Evolutionary conservation across 2,329 filamentous ascomycete genomes (phyloP), one percentile per base, ranked within the genome.

Genomic region (Curvularia verruculosa): DNA sequence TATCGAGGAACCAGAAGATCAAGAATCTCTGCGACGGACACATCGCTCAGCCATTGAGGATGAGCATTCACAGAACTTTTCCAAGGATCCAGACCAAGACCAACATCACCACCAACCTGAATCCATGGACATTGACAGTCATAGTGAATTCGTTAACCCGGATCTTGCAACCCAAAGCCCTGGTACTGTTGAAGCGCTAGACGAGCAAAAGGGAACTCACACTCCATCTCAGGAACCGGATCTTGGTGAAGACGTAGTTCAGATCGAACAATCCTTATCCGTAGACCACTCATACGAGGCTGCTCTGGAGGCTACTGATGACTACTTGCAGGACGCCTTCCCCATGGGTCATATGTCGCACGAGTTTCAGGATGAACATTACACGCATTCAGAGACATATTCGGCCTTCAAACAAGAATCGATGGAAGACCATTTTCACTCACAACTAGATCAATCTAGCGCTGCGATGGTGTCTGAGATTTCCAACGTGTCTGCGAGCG

Each of bases 361-460:
- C 28, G 43, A 31, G 1, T 31, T 40, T 18, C 54, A 56, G 39
- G 24, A 28, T 49, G 54, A 47, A 15, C 37, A 52, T 21, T 31
- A 48, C 37, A 49, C 45, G n/a, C 36, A 46, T 12, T 36, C 52
- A 10, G 54, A 57, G 6, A 43, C 52, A 19, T 41, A 67, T 31
- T 56, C 68, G 4, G 64, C 70, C 36, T 52, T 73, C 29, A 71
- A 74, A 43, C 61, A 73, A 49, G 72, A 75, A 41, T 71, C 70
- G 10, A 65, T 72, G 18, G 73, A 74, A 43, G 70, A 71, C 13
- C 63, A 53, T 13, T 54, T 57, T 1, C 15, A 48, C 8, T 60
- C 56, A 15, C 44, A 61, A 7, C 13, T 29, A 31, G 53, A 53
- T n/a, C 54, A 63, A 34, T 46, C 48, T 4, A 45, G 58, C n/a